These are phyloP conservation scores for Bacterosira constricta DNA, from an alignment of 108 stramenopile species.

Conservation along the genomic window DNA sequence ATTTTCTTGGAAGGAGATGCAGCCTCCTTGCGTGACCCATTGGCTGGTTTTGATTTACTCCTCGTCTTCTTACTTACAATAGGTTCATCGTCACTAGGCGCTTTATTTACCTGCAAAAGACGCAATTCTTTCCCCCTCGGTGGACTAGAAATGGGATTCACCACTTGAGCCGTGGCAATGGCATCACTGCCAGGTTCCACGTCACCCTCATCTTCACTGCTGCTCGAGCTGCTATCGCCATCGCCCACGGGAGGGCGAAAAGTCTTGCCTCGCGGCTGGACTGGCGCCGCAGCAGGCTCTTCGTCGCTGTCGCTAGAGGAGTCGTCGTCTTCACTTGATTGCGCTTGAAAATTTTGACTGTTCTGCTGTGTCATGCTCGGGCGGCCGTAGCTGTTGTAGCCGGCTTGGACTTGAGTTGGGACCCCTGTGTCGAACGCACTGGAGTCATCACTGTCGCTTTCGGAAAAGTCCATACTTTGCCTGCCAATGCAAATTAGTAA, in stretches of 20 bases:
- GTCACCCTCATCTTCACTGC: constrained; percentile 10
- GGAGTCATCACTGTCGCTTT: constrained; percentile 26
- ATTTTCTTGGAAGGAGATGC: constrained; percentile 16
- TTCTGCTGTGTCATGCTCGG: constrained; percentile 12
- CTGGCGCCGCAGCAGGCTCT: constrained; percentile 28
- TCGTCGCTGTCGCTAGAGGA: constrained; percentile 21
- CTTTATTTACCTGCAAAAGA: constrained; percentile 2
- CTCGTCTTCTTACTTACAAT: constrained; percentile 6
- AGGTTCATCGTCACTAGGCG: constrained; percentile 24
- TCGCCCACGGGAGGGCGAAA: constrained; percentile 12
- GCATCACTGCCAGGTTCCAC: background rate
- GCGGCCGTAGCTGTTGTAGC: constrained; percentile 18
- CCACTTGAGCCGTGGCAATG: background rate
- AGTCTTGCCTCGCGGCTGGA: constrained; percentile 23
- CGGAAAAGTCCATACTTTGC: constrained; percentile 13
- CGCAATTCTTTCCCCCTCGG: constrained; percentile 44
- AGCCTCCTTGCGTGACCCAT: constrained; percentile 10
- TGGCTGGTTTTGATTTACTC: constrained; percentile 2
- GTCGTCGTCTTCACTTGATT: constrained; percentile 17
- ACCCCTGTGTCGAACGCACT: constrained; percentile 2
- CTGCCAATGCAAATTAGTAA: background rate
- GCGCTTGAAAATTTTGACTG: constrained; percentile 2
- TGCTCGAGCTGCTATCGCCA: constrained; percentile 2
- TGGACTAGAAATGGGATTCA: constrained; percentile 6
- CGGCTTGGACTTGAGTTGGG: constrained; percentile 17